Conservation (phyloP, 768 basidiomycete genomes). For the Infundibulicybe gibba region DNA sequence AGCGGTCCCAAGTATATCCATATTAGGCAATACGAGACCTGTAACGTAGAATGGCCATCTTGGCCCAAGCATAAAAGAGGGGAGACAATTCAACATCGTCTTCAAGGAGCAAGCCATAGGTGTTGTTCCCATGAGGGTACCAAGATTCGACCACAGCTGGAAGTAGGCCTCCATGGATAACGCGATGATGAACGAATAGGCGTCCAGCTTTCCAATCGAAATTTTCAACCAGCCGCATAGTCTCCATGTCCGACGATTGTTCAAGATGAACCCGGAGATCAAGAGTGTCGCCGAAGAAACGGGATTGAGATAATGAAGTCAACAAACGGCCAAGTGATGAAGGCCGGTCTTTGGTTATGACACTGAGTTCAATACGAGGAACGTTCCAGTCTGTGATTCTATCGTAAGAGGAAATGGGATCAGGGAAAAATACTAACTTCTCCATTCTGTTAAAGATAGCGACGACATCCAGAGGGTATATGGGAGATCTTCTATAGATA, state of each 20-base stretch:
- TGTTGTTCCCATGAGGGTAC: slow-evolving; percentile 73
- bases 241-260: slow-evolving; percentile 64
- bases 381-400: slow-evolving; percentile 64
- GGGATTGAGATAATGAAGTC: slow-evolving; percentile 49
- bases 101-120: slow-evolving; percentile 78
- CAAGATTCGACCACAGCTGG: slow-evolving; percentile 87
- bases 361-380: slow-evolving; percentile 63
- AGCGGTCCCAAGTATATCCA: not conserved
- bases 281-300: slow-evolving; percentile 70
- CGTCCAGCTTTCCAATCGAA: slow-evolving; percentile 61
- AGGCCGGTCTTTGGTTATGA: slow-evolving; percentile 79
- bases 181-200: slow-evolving; percentile 62
- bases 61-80: slow-evolving; percentile 81
- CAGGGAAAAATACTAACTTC: slow-evolving; percentile 33
- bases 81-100: slow-evolving; percentile 87
- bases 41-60: slow-evolving; percentile 76
- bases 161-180: slow-evolving; percentile 77
- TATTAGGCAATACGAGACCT: slow-evolving; percentile 38
- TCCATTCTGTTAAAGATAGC: slow-evolving; percentile 53
- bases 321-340: slow-evolving; percentile 67
- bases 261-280: slow-evolving; percentile 71
- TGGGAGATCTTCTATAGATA: slow-evolving; percentile 46
- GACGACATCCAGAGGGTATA: slow-evolving; percentile 62
- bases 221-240: slow-evolving; percentile 45
- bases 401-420: slow-evolving; percentile 12